phyloP scores from a whole-genome alignment of 257 asterid species.

The Verbascum thapsus region DNA sequence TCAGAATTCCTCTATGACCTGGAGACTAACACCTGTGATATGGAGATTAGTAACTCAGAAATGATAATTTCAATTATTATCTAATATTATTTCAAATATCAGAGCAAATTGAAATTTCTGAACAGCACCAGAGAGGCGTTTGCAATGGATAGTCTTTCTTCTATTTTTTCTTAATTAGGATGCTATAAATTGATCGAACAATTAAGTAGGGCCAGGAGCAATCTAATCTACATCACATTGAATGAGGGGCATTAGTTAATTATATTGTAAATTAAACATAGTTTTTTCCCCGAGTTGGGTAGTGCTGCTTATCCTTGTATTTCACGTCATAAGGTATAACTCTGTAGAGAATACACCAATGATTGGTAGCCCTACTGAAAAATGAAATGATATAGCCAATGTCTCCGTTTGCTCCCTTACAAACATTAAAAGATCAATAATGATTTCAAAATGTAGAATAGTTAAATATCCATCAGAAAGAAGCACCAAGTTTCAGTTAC shows the following conservation, averaged over 20 bases:
- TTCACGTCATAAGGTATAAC: no score
- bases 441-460: not conserved
- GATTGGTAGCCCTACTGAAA: no score
- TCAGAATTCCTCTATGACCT: no score
- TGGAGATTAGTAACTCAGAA: not conserved
- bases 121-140: not conserved
- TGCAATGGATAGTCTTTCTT: not conserved
- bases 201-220: not conserved
- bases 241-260: not conserved
- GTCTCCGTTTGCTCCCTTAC: not conserved
- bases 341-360: no score
- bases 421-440: not conserved
- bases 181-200: not conserved
- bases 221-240: not conserved
- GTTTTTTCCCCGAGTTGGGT: no score
- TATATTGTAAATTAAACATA: not conserved
- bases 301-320: no score
- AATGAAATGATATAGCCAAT: not conserved
- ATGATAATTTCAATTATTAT: not conserved
- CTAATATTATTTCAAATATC: not conserved
- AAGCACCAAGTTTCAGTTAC: not conserved
- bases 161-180: not conserved
- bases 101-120: not conserved
- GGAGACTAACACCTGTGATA: not conserved
- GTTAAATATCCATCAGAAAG: conserved; percentile 11